Base-by-base conservation (phyloP, 768 basidiomycete genomes). In the Boletus eberwhitei region DNA sequence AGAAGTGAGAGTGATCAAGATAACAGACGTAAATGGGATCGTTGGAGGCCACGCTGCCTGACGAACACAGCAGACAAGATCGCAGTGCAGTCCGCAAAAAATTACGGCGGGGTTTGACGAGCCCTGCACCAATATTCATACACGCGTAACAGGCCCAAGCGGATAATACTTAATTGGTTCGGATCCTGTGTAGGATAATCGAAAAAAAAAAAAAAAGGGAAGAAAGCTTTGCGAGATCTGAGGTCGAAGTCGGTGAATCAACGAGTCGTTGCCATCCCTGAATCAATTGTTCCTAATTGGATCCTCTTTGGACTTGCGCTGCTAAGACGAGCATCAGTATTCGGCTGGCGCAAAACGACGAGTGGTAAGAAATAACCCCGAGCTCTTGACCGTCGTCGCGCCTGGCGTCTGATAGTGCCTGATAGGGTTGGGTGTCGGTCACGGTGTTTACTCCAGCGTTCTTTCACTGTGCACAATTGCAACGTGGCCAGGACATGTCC, bases 11-110 rank as follows among this genome's bases (percentile, higher is more conserved):
- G 39, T 32, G 39, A 62, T 62, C 50, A 62, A 45, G 55, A 58
- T 37, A 34, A 35, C 16, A 69, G 14, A 67, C 65, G 65, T 67
- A 67, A 67, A 59, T 16, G 54, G 59, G 29, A 39, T 57, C 51
- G 59, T 64, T 63, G 66, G 55, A 16, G 50, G 24, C 38, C 66
- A 64, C 51, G 57, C 58, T 54, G 56, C 53, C 37, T 40, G 50
- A 58, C 50, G 44, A 57, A 22, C 40, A 37, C 40, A 14, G 42
- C 37, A 16, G 42, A 43, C 37, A 34, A 48, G 52, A 49, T 48
- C 24, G 35, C 34, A 12, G 16, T 32, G 44, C 38, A 45, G 39
- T 32, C 41, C 48, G 48, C 35, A 39, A 39, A 37, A 37, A 36
- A 32, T 40, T 32, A 21, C 24, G 12, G 49, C 14, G 31, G 37